Percentiles rank a stretch among this genome's conserved stretches.
Conservation (phyloP, 441 rosid genomes). For the Euphorbia celastroides region DNA sequence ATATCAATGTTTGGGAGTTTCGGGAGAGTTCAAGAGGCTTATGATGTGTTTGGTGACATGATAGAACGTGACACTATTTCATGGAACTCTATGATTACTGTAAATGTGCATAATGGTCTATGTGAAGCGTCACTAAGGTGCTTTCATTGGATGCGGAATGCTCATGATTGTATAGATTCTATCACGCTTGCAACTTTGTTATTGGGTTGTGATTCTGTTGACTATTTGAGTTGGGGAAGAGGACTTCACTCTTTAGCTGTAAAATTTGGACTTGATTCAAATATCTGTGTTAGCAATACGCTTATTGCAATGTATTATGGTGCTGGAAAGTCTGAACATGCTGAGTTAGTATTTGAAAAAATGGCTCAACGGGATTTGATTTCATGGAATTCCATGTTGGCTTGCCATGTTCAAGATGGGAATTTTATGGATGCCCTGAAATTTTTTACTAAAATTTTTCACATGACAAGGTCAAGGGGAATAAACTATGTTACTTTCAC, state of each 20-base stretch:
- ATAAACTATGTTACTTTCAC: slow-evolving; percentile 62
- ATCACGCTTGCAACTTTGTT: slow-evolving; percentile 64
- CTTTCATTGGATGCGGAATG: slow-evolving; percentile 53
- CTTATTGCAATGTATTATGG: slow-evolving; percentile 69
- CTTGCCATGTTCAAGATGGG: slow-evolving; percentile 50
- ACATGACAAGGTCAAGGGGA: slow-evolving; percentile 25
- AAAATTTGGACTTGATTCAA: slow-evolving; percentile 48
- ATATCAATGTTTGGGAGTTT: slow-evolving; percentile 64
- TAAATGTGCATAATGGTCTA: slow-evolving; percentile 45
- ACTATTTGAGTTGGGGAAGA: slow-evolving; percentile 60
- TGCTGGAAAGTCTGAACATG: slow-evolving; percentile 50
- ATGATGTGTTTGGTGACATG: slow-evolving; percentile 44
- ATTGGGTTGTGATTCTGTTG: slow-evolving; percentile 48
- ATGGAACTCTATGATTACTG: slow-evolving; percentile 73
- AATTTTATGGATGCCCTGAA: slow-evolving; percentile 50
- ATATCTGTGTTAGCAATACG: slow-evolving; percentile 55
- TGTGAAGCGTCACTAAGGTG: slow-evolving; percentile 38
- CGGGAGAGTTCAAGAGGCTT: slow-evolving; percentile 43
- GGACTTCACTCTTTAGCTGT: slow-evolving; percentile 63
- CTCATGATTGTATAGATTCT: slow-evolving; percentile 45
- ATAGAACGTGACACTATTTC: slow-evolving; percentile 62
- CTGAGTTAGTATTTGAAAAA: slow-evolving; percentile 53
- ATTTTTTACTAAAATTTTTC: slow-evolving; percentile 41
- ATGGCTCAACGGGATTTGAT: slow-evolving; percentile 66
- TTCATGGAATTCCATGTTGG: slow-evolving; percentile 74